phyloP scores from a whole-genome alignment of 116 monocot species.

The Zostera marina region DNA sequence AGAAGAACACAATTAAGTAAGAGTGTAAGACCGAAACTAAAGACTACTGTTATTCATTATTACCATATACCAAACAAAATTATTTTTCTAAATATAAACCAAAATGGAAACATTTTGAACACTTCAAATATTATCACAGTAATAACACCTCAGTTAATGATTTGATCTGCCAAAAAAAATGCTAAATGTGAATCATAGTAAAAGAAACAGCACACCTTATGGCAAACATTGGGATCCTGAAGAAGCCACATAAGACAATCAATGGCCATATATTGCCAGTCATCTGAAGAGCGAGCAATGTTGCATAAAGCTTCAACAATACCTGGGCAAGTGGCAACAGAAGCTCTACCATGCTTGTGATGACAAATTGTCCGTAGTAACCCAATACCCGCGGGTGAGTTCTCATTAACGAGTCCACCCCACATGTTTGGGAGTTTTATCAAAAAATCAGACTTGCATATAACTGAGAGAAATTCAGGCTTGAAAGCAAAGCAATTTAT shows the following conservation, averaged over 20 bases:
- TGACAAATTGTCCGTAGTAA: conserved; percentile 87
- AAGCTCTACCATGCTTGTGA: conserved; percentile 67
- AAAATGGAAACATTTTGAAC: no score
- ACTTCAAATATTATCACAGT: no score
- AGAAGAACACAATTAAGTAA: neutral
- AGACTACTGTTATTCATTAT: neutral
- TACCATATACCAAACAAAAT: neutral
- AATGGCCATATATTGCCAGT: conserved; percentile 98
- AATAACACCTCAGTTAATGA: no score
- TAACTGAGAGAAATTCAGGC: conserved; percentile 76
- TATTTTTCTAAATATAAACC: no score
- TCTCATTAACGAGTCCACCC: conserved; percentile 99
- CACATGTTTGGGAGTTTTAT: conserved; percentile 79
- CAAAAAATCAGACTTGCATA: conserved; percentile 80
- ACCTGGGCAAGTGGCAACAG: conserved; percentile 46
- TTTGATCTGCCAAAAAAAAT: neutral
- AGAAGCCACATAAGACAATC: conserved; percentile 93
- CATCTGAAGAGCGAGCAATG: conserved; percentile 90
- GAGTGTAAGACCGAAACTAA: neutral
- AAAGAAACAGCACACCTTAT: conserved; percentile 45
- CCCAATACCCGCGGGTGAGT: conserved; percentile 94
- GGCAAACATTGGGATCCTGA: conserved; percentile 58
- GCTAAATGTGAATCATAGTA: neutral
- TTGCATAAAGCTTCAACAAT: conserved; percentile 79
- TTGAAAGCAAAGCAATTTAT: conserved; percentile 99